Conservation (phyloP, 2,329 filamentous ascomycete species). For the Colletotrichum sp. region DNA sequence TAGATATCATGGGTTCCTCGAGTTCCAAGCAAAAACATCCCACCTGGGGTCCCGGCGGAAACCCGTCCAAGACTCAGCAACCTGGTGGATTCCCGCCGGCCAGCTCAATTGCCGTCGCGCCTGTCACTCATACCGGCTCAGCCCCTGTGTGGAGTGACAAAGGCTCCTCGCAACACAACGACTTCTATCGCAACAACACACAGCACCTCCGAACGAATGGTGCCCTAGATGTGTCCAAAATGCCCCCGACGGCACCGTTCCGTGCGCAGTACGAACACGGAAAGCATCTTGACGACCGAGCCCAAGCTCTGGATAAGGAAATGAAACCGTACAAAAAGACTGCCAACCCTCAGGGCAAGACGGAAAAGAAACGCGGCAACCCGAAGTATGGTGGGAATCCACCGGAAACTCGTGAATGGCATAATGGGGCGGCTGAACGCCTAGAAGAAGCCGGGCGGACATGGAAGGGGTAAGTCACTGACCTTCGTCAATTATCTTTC, state of each 20-base stretch:
- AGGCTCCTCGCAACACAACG: not conserved
- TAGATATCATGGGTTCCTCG: not conserved
- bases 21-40: not conserved
- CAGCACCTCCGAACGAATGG: not conserved
- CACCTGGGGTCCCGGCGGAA: not conserved
- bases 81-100: not conserved
- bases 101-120: not conserved
- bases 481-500: rapidly evolving
- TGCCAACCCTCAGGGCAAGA: not conserved
- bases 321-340: not conserved
- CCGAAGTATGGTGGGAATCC: not conserved
- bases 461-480: not conserved
- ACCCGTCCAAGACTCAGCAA: not conserved
- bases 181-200: not conserved
- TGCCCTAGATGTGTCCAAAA: not conserved
- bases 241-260: not conserved
- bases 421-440: not conserved
- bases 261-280: not conserved
- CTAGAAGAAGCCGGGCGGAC: not conserved
- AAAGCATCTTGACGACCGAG: not conserved
- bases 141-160: not conserved
- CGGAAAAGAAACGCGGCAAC: not conserved
- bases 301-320: not conserved
- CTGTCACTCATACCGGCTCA: not conserved
- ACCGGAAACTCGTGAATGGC: not conserved